Evolutionary conservation across 2,329 filamentous ascomycete species (phyloP).

Genomic region (Oidium heveae): DNA sequence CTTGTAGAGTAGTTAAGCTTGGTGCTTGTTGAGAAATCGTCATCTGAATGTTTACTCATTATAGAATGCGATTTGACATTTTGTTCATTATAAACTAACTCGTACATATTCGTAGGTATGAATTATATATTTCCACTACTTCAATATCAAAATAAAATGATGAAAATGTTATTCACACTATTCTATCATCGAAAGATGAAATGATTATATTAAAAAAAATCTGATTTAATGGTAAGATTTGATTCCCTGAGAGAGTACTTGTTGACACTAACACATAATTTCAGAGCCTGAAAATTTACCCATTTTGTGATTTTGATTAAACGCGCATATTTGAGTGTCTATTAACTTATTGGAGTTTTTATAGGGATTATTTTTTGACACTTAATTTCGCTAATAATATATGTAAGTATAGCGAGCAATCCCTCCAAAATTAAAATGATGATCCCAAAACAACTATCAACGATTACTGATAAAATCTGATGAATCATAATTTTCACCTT

Average conservation of each 20-base stretch:
- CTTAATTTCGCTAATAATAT: too few species aligned
- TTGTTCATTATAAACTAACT: not conserved
- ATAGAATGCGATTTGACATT: constrained; percentile 4
- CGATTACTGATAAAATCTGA: not conserved
- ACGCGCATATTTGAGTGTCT: not conserved
- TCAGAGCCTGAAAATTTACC: not conserved
- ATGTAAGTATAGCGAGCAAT: not conserved
- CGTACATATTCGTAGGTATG: constrained; percentile 2
- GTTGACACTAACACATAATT: not conserved
- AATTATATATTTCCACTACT: not conserved
- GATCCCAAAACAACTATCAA: not conserved
- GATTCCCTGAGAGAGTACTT: not conserved
- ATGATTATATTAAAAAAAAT: constrained; percentile 16
- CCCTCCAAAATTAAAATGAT: not conserved
- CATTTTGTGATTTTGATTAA: not conserved
- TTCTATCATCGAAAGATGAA: constrained; percentile 17
- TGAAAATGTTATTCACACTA: constrained; percentile 20
- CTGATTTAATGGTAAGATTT: constrained; percentile 19
- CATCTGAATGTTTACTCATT: too few species aligned
- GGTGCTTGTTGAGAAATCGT: constrained; percentile 20
- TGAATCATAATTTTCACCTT: not conserved
- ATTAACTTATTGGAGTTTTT: not conserved
- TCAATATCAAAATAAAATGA: constrained; percentile 14
- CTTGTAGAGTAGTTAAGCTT: constrained; percentile 14
- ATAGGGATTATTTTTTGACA: too few species aligned